A percentile compares a stretch with the other conserved stretches of the same genome.
These are phyloP conservation scores for Carex cristatella DNA, from an alignment of 176 grass and related monocot genomes.

Conservation along the genomic window DNA sequence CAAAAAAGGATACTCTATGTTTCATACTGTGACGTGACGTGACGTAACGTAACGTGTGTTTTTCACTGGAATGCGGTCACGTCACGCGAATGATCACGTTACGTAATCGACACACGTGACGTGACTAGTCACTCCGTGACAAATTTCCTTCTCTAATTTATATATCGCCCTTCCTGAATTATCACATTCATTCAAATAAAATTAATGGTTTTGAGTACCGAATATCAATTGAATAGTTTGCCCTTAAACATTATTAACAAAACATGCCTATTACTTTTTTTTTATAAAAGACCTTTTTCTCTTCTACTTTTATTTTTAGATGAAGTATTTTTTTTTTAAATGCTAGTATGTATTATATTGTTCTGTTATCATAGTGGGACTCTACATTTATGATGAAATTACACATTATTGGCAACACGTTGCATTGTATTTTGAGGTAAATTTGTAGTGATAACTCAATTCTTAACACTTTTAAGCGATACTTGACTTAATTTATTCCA, in stretches of 20 bases:
- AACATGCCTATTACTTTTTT: background rate
- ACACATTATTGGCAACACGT: background rate
- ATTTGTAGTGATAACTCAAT: background rate
- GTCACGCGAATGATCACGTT: too few relatives aligned
- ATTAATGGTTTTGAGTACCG: background rate
- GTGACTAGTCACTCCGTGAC: too few relatives aligned
- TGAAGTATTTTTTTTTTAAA: background rate
- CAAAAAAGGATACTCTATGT: too few relatives aligned
- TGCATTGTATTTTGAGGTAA: background rate
- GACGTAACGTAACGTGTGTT: too few relatives aligned
- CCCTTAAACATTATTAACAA: background rate
- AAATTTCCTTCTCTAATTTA: too few relatives aligned
- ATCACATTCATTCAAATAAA: background rate
- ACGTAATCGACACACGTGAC: too few relatives aligned
- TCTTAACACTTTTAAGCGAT: background rate
- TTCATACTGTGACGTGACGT: too few relatives aligned
- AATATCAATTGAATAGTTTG: background rate
- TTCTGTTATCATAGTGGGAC: background rate
- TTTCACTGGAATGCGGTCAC: too few relatives aligned
- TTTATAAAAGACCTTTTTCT: background rate
- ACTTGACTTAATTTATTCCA: background rate
- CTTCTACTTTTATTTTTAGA: background rate
- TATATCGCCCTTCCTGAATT: background rate
- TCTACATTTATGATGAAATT: background rate
- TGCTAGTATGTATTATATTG: background rate